Percentiles rank a stretch among this genome's conserved stretches.
Conservation (phyloP, 257 asterid genomes). For the Salvia hispanica region DNA sequence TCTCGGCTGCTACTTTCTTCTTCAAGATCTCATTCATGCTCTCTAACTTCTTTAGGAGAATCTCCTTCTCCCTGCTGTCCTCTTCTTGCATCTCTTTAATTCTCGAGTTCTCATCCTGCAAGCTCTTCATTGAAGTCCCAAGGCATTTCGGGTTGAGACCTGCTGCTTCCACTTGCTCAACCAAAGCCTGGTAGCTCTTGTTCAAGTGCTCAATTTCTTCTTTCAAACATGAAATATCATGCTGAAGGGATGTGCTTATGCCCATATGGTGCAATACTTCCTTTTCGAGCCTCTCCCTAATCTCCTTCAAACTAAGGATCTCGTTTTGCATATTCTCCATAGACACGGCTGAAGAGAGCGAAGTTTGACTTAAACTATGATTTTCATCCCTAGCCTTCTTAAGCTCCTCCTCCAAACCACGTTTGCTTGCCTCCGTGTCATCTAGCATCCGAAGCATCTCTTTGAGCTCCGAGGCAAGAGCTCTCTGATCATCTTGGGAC, state of each 20-base stretch:
- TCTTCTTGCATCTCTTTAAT: slow-evolving; percentile 51
- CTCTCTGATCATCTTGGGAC: slow-evolving; percentile 70
- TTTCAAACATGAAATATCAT: slow-evolving; percentile 59
- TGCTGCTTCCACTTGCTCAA: slow-evolving; percentile 65
- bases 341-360: slow-evolving; percentile 53
- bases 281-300: slow-evolving; percentile 70
- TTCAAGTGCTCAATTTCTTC: slow-evolving; percentile 73
- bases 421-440: slow-evolving; percentile 60
- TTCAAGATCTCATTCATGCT: slow-evolving; percentile 57
- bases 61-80: slow-evolving; percentile 53
- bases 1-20: slow-evolving; percentile 49
- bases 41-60: slow-evolving; percentile 59
- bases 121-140: slow-evolving; percentile 49
- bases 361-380: slow-evolving; percentile 44
- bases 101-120: slow-evolving; percentile 61
- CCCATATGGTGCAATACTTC: slow-evolving; percentile 63
- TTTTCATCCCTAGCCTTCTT: slow-evolving; percentile 59
- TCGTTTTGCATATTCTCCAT: slow-evolving; percentile 70
- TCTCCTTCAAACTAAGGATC: slow-evolving; percentile 58
- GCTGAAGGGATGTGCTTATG: slow-evolving; percentile 53
- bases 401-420: slow-evolving; percentile 66
- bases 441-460: slow-evolving; percentile 57
- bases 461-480: slow-evolving; percentile 64
- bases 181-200: slow-evolving; percentile 50
- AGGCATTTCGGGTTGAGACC: slow-evolving; percentile 59